Percentiles rank a stretch among this genome's conserved stretches.
These are phyloP conservation scores for Penicillium sp. DNA, from an alignment of 2,329 filamentous ascomycete species.

Conservation along the genomic window DNA sequence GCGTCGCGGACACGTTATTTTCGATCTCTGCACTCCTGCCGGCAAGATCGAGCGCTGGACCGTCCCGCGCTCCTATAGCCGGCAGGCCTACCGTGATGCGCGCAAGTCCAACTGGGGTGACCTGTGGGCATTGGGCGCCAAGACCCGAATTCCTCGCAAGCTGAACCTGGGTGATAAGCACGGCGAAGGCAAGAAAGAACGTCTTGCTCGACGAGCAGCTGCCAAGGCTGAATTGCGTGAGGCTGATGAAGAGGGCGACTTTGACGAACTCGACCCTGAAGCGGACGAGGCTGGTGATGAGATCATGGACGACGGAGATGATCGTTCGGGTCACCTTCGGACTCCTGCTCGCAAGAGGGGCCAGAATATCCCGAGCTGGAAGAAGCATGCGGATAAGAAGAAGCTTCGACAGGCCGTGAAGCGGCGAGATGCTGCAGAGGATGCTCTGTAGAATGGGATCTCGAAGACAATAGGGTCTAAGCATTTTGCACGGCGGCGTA, in stretches of 20 bases:
- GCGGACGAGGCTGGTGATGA: slow-evolving; percentile 37
- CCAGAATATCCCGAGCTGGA: slow-evolving; percentile 47
- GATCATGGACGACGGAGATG: slow-evolving; percentile 20
- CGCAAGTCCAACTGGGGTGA: slow-evolving; percentile 92
- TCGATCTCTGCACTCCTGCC: slow-evolving; percentile 88
- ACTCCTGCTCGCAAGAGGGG: slow-evolving; percentile 41
- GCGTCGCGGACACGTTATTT: slow-evolving; percentile 81
- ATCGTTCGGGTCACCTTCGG: slow-evolving; percentile 22
- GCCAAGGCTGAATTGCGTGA: slow-evolving; percentile 33
- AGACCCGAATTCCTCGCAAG: slow-evolving; percentile 72
- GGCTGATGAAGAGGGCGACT: slow-evolving; percentile 27
- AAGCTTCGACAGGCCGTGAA: slow-evolving; percentile 50
- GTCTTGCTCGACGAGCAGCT: slow-evolving; percentile 47
- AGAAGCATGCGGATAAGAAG: slow-evolving; percentile 53
- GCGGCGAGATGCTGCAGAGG: slow-evolving; percentile 36
- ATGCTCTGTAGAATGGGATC: slow-evolving; percentile 12
- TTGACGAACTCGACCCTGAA: slow-evolving; percentile 34
- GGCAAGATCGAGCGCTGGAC: slow-evolving; percentile 93
- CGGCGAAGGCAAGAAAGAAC: slow-evolving; percentile 49
- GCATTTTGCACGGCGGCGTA: slow-evolving; percentile 22
- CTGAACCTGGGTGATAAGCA: slow-evolving; percentile 63
- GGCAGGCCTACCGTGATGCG: slow-evolving; percentile 86
- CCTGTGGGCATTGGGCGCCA: slow-evolving; percentile 92
- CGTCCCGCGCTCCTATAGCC: slow-evolving; percentile 79
- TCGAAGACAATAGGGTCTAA: not conserved